Conservation (phyloP, 2,329 filamentous ascomycete genomes). For the Ciborinia camelliae region DNA sequence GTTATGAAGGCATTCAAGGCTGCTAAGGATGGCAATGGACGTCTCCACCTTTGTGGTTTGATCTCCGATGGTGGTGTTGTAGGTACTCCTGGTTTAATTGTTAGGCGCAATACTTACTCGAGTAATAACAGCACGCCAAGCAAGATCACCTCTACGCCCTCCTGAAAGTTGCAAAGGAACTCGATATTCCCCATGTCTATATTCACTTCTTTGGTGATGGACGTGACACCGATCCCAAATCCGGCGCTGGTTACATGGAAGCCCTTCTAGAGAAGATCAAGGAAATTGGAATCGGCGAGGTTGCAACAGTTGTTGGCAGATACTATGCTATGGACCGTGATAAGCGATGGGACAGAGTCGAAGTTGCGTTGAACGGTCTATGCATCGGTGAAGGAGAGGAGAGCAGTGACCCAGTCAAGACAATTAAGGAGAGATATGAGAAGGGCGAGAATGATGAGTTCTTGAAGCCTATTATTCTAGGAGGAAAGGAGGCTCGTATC, state of each 20-base stretch:
- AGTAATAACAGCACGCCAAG: constrained; percentile 68
- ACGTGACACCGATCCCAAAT: constrained; percentile 97
- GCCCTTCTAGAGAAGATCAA: constrained; percentile 75
- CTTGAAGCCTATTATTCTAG: constrained; percentile 93
- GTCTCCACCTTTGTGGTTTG: constrained; percentile 87
- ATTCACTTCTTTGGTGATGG: constrained; percentile 99
- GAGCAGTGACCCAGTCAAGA: constrained; percentile 77
- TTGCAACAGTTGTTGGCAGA: constrained; percentile 89
- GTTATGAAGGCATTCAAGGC: constrained; percentile 62
- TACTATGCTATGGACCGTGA: constrained; percentile 99
- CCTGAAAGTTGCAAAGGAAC: constrained; percentile 84
- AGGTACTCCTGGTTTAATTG: constrained; percentile 37
- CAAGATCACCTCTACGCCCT: constrained; percentile 89
- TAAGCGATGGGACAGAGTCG: constrained; percentile 96
- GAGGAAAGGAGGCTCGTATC: constrained; percentile 79
- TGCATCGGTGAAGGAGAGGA: constrained; percentile 83
- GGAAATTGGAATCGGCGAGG: constrained; percentile 80
- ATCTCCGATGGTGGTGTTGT: constrained; percentile 93
- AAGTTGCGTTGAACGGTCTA: constrained; percentile 81
- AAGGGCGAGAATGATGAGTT: constrained; percentile 94
- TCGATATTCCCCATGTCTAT: constrained; percentile 83
- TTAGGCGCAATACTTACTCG: constrained; percentile 21
- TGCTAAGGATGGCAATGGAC: constrained; percentile 83
- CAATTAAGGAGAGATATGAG: constrained; percentile 83
- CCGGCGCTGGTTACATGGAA: constrained; percentile 81